A percentile compares a stretch with the other conserved stretches of the same genome.
Conservation (phyloP, 2,329 filamentous ascomycete species). For the Triangularia setosa region DNA sequence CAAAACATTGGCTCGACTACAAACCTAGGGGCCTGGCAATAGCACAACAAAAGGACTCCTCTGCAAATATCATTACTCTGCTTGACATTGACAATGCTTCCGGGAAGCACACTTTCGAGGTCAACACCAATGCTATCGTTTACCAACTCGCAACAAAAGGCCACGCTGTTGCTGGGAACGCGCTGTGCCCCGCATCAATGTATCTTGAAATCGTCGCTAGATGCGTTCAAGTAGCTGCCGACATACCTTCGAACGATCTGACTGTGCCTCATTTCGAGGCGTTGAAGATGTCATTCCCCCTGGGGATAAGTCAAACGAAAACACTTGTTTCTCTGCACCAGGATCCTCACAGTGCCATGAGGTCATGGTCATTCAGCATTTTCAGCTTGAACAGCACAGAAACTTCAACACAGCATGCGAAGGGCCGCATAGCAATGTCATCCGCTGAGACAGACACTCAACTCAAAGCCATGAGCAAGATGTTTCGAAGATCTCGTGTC, state of each 20-base stretch:
- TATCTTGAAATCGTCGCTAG: constrained; percentile 26
- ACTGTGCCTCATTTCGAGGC: neutral
- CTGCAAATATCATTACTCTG: neutral
- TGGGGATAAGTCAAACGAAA: neutral
- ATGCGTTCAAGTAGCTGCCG: constrained; percentile 6
- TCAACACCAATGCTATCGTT: neutral
- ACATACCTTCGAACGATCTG: neutral
- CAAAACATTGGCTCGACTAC: constrained; percentile 24
- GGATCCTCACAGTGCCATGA: neutral
- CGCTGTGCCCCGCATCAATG: constrained; percentile 28
- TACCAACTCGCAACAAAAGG: constrained; percentile 17
- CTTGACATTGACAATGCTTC: neutral
- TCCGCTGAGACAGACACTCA: neutral
- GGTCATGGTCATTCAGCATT: neutral
- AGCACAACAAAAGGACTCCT: neutral
- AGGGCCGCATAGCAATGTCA: neutral
- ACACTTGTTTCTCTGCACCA: neutral
- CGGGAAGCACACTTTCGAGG: neutral
- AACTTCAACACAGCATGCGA: neutral
- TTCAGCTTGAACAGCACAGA: neutral
- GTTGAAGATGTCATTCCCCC: neutral
- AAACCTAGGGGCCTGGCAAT: neutral
- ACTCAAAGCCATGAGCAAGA: neutral
- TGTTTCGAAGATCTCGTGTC: neutral
- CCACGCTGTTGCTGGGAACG: constrained; percentile 26